Base-by-base conservation (phyloP, 2,329 filamentous ascomycete genomes). In the Purpureocillium takamizusanense region DNA sequence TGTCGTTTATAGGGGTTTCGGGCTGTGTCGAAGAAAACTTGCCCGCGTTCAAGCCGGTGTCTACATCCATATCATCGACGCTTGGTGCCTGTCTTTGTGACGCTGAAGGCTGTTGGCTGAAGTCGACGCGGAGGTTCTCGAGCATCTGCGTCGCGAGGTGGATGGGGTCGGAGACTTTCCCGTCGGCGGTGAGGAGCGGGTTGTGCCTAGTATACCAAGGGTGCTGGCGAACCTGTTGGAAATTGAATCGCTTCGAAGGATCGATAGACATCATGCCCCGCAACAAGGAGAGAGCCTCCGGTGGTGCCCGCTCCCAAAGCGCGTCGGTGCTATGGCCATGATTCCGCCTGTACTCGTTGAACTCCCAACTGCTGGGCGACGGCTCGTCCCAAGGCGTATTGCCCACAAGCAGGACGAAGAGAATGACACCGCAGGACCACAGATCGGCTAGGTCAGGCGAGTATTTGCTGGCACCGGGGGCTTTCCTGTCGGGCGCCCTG, bases 301-400 rank as follows among this genome's bases (percentile, higher is more conserved):
- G 40, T 0, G 90, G 89, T 15, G 97, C 64, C 40, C 81, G 78
- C 46, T 78, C 66, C 92, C 92, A 98, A 2, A 97, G 69, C 39
- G 86, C 81, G 56, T 98, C 92, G 2, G 76, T 76, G 46, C 86
- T 90, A 46, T 81, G 78, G n/a, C 88, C 86, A 37, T 82, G 81
- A 2, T 79, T 86, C 42, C 78, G 76, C 31, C 85, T 69, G 56
- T 94, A 98, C 60, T 95, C 88, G 51, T 84, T 77, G 50, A 85
- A 98, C 62, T 98, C 92, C 69, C 86, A 94, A 57, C 87, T 95
- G 41, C 78, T 73, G 28, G 75, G 66, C 3, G 88, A 90, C 0
- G 92, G 92, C 55, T 92, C 86, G 54, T 97, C 92, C 92, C 92
- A 98, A 0, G 92, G 92, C 2, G 92, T 98, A 56, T 98, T 98